Evolutionary conservation across 2,329 filamentous ascomycete species (phyloP).

Genomic region (Ophiosphaerella korrae): DNA sequence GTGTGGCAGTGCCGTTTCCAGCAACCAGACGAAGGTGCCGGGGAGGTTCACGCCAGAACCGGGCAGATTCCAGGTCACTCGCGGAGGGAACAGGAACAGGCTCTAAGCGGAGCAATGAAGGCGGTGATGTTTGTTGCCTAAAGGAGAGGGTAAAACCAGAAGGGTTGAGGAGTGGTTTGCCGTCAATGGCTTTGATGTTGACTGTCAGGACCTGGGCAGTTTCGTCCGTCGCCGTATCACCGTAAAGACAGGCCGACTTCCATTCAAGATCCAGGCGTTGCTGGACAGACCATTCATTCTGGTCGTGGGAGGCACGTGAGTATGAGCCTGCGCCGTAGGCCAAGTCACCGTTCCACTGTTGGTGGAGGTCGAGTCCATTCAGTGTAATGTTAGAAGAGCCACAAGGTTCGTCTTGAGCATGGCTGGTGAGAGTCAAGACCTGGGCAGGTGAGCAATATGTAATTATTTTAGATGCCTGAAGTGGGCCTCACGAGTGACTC

Average conservation of each 20-base stretch:
- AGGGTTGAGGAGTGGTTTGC: constrained; percentile 32
- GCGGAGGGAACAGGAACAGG: constrained; percentile 39
- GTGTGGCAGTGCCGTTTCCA: constrained; percentile 7
- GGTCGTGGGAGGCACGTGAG: constrained; percentile 33
- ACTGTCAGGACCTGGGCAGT: constrained; percentile 47
- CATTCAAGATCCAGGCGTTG: constrained; percentile 47
- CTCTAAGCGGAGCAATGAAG: constrained; percentile 44
- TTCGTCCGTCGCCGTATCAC: constrained; percentile 30
- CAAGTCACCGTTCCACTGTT: constrained; percentile 46
- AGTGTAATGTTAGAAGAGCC: constrained; percentile 49
- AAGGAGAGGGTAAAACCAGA: constrained; percentile 49
- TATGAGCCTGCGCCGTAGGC: constrained; percentile 43
- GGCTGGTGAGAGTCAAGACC: constrained; percentile 50
- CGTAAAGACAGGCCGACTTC: constrained; percentile 47
- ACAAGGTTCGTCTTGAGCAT: constrained; percentile 45
- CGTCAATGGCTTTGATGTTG: constrained; percentile 48
- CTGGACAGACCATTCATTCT: constrained; percentile 41
- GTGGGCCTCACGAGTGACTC: constrained; percentile 48
- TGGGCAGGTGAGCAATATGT: constrained; percentile 38
- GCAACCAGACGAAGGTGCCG: constrained; percentile 37
- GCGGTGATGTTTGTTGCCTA: constrained; percentile 44
- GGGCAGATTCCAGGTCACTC: constrained; percentile 29
- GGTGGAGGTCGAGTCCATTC: constrained; percentile 47
- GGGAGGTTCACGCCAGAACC: constrained; percentile 47
- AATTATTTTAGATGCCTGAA: constrained; percentile 38